A percentile compares a stretch with the other conserved stretches of the same genome.
phyloP scores from a whole-genome alignment of 2,329 filamentous ascomycete genomes.

The Dothideomycetes sp. region DNA sequence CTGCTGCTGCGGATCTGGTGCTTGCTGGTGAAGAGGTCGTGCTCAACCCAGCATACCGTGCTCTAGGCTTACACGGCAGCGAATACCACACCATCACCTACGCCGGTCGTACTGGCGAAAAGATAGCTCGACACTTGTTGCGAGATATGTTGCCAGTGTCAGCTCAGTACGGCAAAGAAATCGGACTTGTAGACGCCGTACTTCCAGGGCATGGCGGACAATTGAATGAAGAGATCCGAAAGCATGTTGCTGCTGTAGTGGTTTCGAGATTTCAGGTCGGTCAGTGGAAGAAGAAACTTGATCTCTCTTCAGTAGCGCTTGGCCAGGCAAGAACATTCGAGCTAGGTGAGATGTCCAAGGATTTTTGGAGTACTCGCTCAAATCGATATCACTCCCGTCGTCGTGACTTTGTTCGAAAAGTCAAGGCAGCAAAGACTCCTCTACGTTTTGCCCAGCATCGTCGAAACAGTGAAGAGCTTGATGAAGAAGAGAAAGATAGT shows the following conservation, averaged over 20 bases:
- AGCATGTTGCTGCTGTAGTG: conserved; percentile 28
- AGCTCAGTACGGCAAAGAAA: conserved; percentile 29
- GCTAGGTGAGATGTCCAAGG: conserved; percentile 34
- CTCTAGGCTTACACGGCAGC: conserved; percentile 29
- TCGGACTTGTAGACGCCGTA: conserved; percentile 34
- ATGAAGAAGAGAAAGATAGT: conserved; percentile 31
- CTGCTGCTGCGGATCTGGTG: conserved; percentile 30
- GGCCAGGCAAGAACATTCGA: conserved; percentile 29
- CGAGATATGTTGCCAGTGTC: conserved; percentile 33
- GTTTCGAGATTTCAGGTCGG: conserved; percentile 18
- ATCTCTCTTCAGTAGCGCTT: conserved; percentile 26
- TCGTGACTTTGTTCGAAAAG: conserved; percentile 34
- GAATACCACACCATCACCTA: conserved; percentile 37
- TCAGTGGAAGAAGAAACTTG: conserved; percentile 30
- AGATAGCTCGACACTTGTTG: conserved; percentile 25
- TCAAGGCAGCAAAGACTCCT: conserved; percentile 30
- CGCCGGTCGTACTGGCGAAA: conserved; percentile 29
- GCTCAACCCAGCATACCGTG: conserved; percentile 36
- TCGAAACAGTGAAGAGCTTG: conserved; percentile 19
- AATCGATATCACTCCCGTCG: conserved; percentile 32
- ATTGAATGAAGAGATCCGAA: conserved; percentile 30
- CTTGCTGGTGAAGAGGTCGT: conserved; percentile 32
- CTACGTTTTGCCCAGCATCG: conserved; percentile 34
- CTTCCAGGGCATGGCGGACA: conserved; percentile 26
- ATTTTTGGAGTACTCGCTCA: conserved; percentile 34